Conservation (phyloP, 2,329 filamentous ascomycete genomes). For the Knoxdaviesia capensis region DNA sequence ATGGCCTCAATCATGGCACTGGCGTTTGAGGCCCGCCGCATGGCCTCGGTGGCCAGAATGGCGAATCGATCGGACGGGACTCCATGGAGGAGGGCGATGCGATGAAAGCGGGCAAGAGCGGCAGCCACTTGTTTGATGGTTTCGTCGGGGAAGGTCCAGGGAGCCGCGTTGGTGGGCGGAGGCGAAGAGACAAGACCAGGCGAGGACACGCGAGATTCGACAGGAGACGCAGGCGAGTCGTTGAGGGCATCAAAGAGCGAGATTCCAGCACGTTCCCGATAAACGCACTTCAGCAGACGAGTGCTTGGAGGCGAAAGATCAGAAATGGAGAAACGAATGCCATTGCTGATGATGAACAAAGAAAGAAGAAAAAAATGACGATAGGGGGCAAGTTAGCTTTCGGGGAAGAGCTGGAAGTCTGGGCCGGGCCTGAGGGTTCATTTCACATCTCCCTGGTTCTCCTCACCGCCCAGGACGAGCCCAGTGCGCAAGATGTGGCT, state of each 20-base stretch:
- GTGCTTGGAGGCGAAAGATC: slow-evolving; percentile 51
- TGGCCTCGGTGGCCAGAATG: slow-evolving; percentile 77
- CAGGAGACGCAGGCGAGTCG: slow-evolving; percentile 15
- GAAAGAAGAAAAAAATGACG: no score
- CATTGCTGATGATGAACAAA: slow-evolving; percentile 39
- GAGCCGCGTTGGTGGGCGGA: slow-evolving; percentile 4
- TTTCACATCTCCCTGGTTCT: no score
- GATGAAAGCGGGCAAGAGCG: slow-evolving; percentile 49
- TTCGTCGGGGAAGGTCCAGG: slow-evolving; percentile 23
- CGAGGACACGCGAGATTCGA: slow-evolving; percentile 3
- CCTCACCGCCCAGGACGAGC: no score
- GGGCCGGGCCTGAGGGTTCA: no score
- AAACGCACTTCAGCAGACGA: slow-evolving; percentile 58
- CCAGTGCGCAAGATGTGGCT: no score
- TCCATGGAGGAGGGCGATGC: slow-evolving; percentile 46
- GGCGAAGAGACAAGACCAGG: slow-evolving; percentile 7
- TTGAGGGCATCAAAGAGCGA: slow-evolving; percentile 72
- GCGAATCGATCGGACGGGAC: slow-evolving; percentile 46
- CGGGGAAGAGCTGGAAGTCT: background rate
- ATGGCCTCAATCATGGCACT: slow-evolving; percentile 47
- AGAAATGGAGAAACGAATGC: slow-evolving; percentile 81
- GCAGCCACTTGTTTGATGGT: slow-evolving; percentile 47
- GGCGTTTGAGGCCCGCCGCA: slow-evolving; percentile 60
- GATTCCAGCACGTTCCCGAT: slow-evolving; percentile 58
- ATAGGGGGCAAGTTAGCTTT: no score